Percentiles rank a stretch among this genome's conserved stretches.
Evolutionary conservation across 768 basidiomycete species (phyloP).

Genomic region (Boletus subparvulus): DNA sequence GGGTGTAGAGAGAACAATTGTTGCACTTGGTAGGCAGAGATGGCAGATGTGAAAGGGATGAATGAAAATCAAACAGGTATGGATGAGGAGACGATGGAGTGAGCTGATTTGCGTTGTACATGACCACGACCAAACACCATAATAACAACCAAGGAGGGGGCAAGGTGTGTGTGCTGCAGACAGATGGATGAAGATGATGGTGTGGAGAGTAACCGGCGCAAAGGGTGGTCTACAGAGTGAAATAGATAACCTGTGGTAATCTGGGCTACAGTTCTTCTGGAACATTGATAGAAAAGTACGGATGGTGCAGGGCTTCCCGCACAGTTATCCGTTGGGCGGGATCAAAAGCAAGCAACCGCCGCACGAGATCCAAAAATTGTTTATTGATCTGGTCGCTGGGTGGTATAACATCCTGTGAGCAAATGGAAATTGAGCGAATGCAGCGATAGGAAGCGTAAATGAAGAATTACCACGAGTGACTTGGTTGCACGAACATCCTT

Average conservation of each 20-base stretch:
- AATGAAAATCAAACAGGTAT: constrained; percentile 30
- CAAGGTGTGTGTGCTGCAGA: constrained; percentile 21
- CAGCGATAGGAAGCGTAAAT: background rate
- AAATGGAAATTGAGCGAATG: constrained; percentile 4
- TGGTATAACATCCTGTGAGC: constrained; percentile 75
- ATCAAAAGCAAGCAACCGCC: constrained; percentile 85
- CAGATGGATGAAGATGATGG: constrained; percentile 24
- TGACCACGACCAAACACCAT: constrained; percentile 37
- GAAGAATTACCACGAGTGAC: constrained; percentile 61
- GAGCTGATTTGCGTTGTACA: constrained; percentile 37
- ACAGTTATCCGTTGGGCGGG: constrained; percentile 87
- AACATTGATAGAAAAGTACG: constrained; percentile 74
- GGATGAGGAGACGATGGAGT: constrained; percentile 27
- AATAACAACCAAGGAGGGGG: constrained; percentile 35
- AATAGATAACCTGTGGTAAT: constrained; percentile 36
- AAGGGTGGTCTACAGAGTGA: constrained; percentile 34
- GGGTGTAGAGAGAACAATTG: constrained; percentile 25
- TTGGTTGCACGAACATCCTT: constrained; percentile 91
- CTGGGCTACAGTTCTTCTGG: constrained; percentile 61
- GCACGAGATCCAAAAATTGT: constrained; percentile 86
- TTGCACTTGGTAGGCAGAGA: constrained; percentile 30
- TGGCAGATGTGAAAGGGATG: constrained; percentile 19
- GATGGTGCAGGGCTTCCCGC: constrained; percentile 82
- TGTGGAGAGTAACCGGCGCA: constrained; percentile 21
- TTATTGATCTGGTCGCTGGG: constrained; percentile 70